Base-by-base conservation (phyloP, 1,284 basidiomycete genomes). In the Moesziomyces sp. region DNA sequence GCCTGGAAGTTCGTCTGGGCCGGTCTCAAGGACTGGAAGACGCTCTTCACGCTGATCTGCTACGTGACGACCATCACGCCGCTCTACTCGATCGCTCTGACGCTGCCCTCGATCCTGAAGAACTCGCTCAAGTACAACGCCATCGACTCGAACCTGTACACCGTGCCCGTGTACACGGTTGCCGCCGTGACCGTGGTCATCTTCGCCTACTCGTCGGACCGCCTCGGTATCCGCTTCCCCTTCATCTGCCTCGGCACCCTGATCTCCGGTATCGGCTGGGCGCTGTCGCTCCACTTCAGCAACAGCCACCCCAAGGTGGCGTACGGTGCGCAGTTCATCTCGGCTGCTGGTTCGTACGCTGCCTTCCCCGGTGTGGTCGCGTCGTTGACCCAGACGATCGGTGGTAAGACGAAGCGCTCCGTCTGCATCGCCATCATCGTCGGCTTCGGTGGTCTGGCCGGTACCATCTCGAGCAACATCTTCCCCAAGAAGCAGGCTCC, bases 141-240 rank as follows among this genome's bases (percentile, higher is more conserved):
- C 8, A 54, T 79, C 46, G 47, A 71, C 43, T 54, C 72, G 53
- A 78, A 80, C 61, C 57, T 84, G 71, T 85, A 85, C 84, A 86
- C 86, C 1, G 85, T 86, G 4, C 85, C 86, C 19, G 85, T 86
- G 66, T 86, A 86, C 78, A 58, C 74, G 14, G 85, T 86, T 52
- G 82, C 85, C 2, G 79, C 86, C 9, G 56, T 81, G 51, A 77
- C 84, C 48, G 79, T 84, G 13, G 63, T 85, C 40, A 24, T 75
- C 33, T 75, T 76, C 24, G 74, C 74, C 45, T 76, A 68, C 58
- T 55, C 56, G 42, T 57, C 70, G 35, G 76, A 78, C 73, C 65
- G 63, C 45, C 44, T 66, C 40, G 58, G 65, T 28, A 67, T 68
- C 52, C 59, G 76, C 18, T 62, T 73, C 54, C 51, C 60, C 44